phyloP scores from a whole-genome alignment of 1,139 yeast species.

The Hyphopichia pseudoburtonii region DNA sequence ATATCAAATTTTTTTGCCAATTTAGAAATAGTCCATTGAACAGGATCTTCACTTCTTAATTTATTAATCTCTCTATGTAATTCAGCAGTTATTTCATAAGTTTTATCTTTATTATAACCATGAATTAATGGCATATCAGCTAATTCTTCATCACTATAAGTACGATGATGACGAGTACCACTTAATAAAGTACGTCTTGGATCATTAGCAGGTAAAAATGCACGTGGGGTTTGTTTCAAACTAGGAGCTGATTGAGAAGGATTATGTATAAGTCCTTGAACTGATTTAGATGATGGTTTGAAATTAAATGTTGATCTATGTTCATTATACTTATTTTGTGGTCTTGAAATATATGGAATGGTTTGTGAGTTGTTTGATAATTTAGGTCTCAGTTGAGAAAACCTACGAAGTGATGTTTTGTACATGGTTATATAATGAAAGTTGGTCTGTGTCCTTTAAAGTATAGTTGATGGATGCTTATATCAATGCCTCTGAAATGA shows the following conservation, averaged over 20 bases:
- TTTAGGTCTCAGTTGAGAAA: constrained; percentile 6
- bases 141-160: constrained; percentile 39
- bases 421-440: too few species aligned
- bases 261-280: constrained; percentile 32
- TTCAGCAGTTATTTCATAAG: constrained; percentile 60
- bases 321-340: constrained; percentile 38
- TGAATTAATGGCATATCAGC: constrained; percentile 55
- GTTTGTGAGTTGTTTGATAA: not conserved
- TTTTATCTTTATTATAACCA: constrained; percentile 41
- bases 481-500: not conserved
- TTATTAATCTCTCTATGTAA: constrained; percentile 61
- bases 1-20: constrained; percentile 62
- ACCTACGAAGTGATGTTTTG: constrained; percentile 15
- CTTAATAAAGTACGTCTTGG: constrained; percentile 47
- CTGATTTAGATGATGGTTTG: constrained; percentile 40
- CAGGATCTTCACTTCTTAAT: constrained; percentile 64
- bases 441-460: too few species aligned
- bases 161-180: constrained; percentile 13
- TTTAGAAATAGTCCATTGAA: constrained; percentile 62
- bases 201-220: constrained; percentile 67
- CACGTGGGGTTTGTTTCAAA: constrained; percentile 58
- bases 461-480: too few species aligned
- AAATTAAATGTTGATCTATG: constrained; percentile 43
- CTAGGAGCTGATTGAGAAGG: constrained; percentile 37
- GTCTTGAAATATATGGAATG: constrained; percentile 36